phyloP scores from a whole-genome alignment of 352 stramenopile genomes.

The Phytophthora nicotianae region DNA sequence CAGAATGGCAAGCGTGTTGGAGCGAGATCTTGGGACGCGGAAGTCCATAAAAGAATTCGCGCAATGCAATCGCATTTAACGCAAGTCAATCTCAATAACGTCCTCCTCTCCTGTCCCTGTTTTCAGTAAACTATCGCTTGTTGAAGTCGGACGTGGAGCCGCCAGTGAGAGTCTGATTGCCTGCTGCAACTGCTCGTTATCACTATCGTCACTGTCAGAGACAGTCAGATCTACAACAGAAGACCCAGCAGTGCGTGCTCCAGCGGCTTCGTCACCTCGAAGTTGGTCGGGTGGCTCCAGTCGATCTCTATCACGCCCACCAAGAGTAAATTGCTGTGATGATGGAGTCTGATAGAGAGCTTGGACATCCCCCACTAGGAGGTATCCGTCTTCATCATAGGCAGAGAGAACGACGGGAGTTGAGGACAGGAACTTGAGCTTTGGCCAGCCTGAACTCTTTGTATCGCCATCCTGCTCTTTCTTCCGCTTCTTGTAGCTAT shows the following conservation, averaged over 20 bases:
- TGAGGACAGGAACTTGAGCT: constrained; percentile 4
- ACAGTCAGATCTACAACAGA: constrained; percentile 40
- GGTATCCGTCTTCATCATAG: constrained; percentile 48
- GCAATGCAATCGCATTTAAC: not conserved
- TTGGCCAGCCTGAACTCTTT: constrained; percentile 3
- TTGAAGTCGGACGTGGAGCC: not conserved
- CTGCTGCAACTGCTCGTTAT: constrained; percentile 18
- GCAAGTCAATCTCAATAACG: constrained; percentile 48
- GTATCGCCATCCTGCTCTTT: constrained; percentile 12
- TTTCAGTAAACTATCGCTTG: not conserved
- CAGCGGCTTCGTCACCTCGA: not conserved
- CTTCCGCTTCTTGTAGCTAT: constrained; percentile 21
- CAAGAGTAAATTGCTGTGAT: not conserved
- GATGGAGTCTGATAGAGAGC: constrained; percentile 39
- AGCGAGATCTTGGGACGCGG: not conserved
- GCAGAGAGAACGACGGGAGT: constrained; percentile 39
- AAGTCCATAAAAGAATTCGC: not conserved
- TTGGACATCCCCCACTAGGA: constrained; percentile 53
- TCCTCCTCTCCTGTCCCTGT: constrained; percentile 29
- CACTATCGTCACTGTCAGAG: constrained; percentile 37
- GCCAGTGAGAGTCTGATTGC: constrained; percentile 5
- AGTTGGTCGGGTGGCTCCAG: not conserved
- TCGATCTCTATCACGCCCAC: not conserved
- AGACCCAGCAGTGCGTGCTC: not conserved
- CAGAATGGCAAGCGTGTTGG: not conserved